Conservation (phyloP, 305 asterid species). For the Fraxinus xanthoxyloides region DNA sequence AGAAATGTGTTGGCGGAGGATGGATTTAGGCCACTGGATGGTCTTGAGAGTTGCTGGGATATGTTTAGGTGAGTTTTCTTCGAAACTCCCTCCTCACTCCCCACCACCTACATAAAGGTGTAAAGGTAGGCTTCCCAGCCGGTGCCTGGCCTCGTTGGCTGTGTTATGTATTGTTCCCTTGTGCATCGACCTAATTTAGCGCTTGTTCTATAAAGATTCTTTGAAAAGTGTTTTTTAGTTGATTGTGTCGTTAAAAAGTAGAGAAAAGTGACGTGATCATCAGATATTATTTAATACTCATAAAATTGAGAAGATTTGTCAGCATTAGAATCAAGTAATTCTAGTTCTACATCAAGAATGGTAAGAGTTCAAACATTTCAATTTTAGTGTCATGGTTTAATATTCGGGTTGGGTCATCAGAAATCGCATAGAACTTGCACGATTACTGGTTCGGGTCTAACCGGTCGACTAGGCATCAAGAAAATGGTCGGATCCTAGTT, state of each 20-base stretch:
- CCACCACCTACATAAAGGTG: neutral
- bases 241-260: neutral
- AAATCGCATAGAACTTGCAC: neutral
- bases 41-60: conserved; percentile 72
- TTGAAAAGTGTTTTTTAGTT: neutral
- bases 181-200: neutral
- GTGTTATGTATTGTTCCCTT: neutral
- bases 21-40: conserved; percentile 66
- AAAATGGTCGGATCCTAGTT: neutral
- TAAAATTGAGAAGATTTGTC: neutral
- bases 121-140: neutral
- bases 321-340: neutral
- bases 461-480: neutral
- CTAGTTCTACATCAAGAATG: neutral
- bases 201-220: neutral
- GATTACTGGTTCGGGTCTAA: neutral
- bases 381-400: neutral
- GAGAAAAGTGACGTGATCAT: neutral
- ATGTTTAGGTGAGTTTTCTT: conserved; percentile 53
- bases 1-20: conserved; percentile 55
- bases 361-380: neutral
- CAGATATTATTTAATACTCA: neutral
- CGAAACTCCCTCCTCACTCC: neutral
- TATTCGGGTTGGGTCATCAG: neutral
- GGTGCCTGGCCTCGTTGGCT: neutral